phyloP scores from a whole-genome alignment of 306 rosid species.

The Rosa persica region DNA sequence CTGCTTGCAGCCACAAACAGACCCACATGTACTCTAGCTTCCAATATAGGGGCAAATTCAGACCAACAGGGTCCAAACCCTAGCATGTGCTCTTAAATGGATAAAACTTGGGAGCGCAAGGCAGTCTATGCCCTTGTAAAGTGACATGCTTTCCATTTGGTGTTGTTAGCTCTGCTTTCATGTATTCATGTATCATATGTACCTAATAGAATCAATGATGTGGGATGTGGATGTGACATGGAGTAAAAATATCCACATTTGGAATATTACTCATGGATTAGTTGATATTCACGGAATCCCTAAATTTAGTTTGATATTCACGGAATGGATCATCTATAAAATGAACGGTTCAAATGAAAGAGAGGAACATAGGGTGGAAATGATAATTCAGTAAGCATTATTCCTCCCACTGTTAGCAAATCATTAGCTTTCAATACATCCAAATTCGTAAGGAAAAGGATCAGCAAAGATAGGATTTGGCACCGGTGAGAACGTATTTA shows the following conservation, averaged over 20 bases:
- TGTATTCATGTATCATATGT: background rate
- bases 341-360: background rate
- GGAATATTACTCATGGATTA: background rate
- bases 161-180: background rate
- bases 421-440: too few species aligned
- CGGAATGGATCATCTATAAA: background rate
- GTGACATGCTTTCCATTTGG: background rate
- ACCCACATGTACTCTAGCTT: slow-evolving; percentile 30
- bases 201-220: background rate
- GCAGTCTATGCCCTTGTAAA: background rate
- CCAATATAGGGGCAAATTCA: slow-evolving; percentile 15
- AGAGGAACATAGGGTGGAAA: background rate
- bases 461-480: too few species aligned
- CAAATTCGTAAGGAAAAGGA: too few species aligned
- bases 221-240: background rate
- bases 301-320: background rate
- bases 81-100: slow-evolving; percentile 47
- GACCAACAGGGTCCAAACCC: slow-evolving; percentile 28
- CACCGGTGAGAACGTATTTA: too few species aligned
- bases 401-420: background rate
- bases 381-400: background rate
- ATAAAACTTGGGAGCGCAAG: background rate
- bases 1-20: slow-evolving; percentile 19
- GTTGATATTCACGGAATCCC: background rate
- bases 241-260: background rate